A percentile compares a stretch with the other conserved stretches of the same genome.
Conservation (phyloP, 1,139 yeast species). For the Eremothecium cymbalariae region DNA sequence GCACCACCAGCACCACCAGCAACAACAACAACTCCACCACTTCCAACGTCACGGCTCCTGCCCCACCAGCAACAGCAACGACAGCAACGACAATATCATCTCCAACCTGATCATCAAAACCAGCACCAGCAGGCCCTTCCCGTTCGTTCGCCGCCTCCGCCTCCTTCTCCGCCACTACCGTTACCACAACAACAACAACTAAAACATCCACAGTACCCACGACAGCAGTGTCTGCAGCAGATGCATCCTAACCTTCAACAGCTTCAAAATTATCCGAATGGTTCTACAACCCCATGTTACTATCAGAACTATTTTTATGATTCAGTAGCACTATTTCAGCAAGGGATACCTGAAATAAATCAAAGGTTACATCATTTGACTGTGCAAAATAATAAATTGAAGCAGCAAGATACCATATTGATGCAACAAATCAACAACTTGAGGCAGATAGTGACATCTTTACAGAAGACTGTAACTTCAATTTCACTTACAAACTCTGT, state of each 20-base stretch:
- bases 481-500: not conserved
- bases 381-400: slow-evolving; percentile 7
- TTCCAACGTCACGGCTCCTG: too few relatives aligned
- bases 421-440: slow-evolving; percentile 6
- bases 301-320: not conserved
- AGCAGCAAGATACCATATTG: slow-evolving; percentile 7
- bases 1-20: too few relatives aligned
- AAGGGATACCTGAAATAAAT: slow-evolving; percentile 9
- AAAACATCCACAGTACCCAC: slow-evolving; percentile 1
- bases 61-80: too few relatives aligned
- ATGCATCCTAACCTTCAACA: too few relatives aligned
- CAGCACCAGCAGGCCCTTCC: too few relatives aligned
- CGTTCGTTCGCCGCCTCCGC: slow-evolving; percentile 26
- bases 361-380: slow-evolving; percentile 7
- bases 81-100: too few relatives aligned
- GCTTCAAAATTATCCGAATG: not conserved
- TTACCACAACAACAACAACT: slow-evolving; percentile 11
- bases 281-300: not conserved
- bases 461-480: slow-evolving; percentile 2
- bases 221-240: too few relatives aligned
- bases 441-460: slow-evolving; percentile 2
- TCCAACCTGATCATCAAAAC: too few relatives aligned
- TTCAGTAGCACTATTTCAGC: slow-evolving; percentile 4
- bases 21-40: too few relatives aligned
- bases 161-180: too few relatives aligned